Percentiles rank a stretch among this genome's conserved stretches.
These are phyloP conservation scores for Pelargonium citronellum DNA, from an alignment of 441 rosid genomes.

Conservation along the genomic window DNA sequence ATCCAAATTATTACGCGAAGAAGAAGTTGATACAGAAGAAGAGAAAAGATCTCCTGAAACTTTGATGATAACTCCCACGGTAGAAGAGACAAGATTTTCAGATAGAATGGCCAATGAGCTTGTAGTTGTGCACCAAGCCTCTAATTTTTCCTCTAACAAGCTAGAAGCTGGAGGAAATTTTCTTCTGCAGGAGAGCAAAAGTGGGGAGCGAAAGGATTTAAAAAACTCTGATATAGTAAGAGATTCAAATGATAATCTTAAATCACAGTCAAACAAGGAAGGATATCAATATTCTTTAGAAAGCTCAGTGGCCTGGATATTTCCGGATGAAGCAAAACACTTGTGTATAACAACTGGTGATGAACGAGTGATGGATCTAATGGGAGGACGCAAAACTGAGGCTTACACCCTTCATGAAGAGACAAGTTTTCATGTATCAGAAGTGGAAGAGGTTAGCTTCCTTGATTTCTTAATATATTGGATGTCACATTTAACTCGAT, in stretches of 20 bases:
- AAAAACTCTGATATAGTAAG: slow-evolving; percentile 16
- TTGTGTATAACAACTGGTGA: slow-evolving; percentile 42
- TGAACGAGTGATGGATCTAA: slow-evolving; percentile 34
- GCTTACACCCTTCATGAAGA: slow-evolving; percentile 19
- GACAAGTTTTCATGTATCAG: slow-evolving; percentile 20
- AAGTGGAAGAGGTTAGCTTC: slow-evolving; percentile 39
- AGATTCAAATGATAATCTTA: slow-evolving; percentile 17
- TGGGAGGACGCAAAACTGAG: slow-evolving; percentile 25
- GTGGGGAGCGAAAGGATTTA: slow-evolving; percentile 20
- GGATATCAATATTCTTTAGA: slow-evolving; percentile 29
- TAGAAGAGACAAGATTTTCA: slow-evolving; percentile 29
- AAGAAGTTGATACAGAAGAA: slow-evolving; percentile 21
- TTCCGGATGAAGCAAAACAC: slow-evolving; percentile 46
- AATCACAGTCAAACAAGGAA: slow-evolving; percentile 20
- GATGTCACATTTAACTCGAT: background rate
- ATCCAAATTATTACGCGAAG: slow-evolving; percentile 16
- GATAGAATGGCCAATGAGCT: slow-evolving; percentile 33
- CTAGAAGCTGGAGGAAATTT: slow-evolving; percentile 23
- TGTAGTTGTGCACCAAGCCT: slow-evolving; percentile 18
- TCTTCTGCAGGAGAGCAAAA: slow-evolving; percentile 22
- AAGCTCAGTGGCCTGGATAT: slow-evolving; percentile 60
- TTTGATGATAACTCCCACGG: slow-evolving; percentile 22
- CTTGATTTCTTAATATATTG: slow-evolving; percentile 7
- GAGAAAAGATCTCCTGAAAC: slow-evolving; percentile 28
- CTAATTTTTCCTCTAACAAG: slow-evolving; percentile 29